Conservation (phyloP, 805 yeast species). For the Starmera quercuum region DNA sequence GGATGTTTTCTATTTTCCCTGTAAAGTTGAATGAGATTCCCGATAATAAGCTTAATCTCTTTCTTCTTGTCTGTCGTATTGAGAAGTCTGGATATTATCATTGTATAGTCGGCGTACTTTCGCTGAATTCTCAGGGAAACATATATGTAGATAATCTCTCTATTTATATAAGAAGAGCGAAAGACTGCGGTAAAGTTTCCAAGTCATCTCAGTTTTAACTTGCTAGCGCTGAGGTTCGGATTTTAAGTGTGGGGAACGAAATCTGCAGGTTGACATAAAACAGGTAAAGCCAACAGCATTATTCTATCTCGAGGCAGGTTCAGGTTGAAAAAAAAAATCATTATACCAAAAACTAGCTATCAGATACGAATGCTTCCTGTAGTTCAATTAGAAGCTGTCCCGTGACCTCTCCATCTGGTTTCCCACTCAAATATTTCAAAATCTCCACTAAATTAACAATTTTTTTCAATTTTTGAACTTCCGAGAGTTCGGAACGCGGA, state of each 20-base stretch:
- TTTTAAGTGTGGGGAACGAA: no score
- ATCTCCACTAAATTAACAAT: slow-evolving; percentile 21
- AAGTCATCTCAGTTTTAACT: background rate
- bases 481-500: background rate
- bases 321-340: no score
- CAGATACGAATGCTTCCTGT: slow-evolving; percentile 20
- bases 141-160: no score
- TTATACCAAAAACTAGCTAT: no score
- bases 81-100: slow-evolving; percentile 10
- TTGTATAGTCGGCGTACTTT: background rate
- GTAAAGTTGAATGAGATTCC: slow-evolving; percentile 17
- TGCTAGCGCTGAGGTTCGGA: no score
- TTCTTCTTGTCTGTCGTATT: slow-evolving; percentile 11
- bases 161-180: no score
- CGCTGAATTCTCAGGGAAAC: background rate
- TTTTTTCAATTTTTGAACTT: slow-evolving; percentile 4
- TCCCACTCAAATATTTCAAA: slow-evolving; percentile 11
- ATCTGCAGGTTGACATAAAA: no score
- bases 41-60: slow-evolving; percentile 14
- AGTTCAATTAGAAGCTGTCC: slow-evolving; percentile 12
- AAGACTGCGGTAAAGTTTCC: no score
- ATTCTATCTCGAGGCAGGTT: no score
- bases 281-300: no score
- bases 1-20: slow-evolving; percentile 19
- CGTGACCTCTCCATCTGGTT: slow-evolving; percentile 9